Base-by-base conservation (phyloP, 163 green algal genomes). In the Smithsoniella earleae region DNA sequence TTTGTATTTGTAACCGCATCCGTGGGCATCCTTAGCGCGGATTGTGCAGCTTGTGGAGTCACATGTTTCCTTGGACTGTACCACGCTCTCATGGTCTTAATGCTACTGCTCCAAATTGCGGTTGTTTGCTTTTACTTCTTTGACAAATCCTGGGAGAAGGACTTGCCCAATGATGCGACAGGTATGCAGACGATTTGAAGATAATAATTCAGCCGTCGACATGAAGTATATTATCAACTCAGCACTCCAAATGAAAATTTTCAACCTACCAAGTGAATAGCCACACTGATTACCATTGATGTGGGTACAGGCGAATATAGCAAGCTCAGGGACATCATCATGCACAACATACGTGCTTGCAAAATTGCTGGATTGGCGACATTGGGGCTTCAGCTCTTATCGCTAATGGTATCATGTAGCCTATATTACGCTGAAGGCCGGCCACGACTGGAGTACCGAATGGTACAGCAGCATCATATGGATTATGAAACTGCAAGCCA, bases 91-190 rank as follows among this genome's bases (percentile, higher is more conserved):
- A 69, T 69, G 58, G 58, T 69, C 10, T 31, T 69, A 22, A 30
- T 69, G 58, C 58, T 69, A 13, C 58, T 69, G 58, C 58, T 69
- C 16, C 58, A 69, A 34, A 69, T 69, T 34, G n/a, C 16, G 8
- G 27, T 69, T 69, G 58, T 69, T 3, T 69, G 58, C 25, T 69
- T 69, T 31, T 69, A 69, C 25, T 69, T 69, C 25, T 69, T 69
- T 69, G 58, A 69, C 58, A 69, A 69, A 13, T 69, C 58, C 43
- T 69, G 58, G 58, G 58, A 69, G n/a, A 6, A 69, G 40, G 58
- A 69, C 3, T 13, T 69, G 5, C 58, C 58, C 22, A 30, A 30
- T 25, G 58, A 69, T 13, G 20, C n/a, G 5, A 69, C 58, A 69
- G 58, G 58, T 69, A 33, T 69, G 58, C 58, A 10, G n/a, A 36